A percentile compares a stretch with the other conserved stretches of the same genome.
Conservation (phyloP, 768 basidiomycete genomes). For the Pluteus cervinus region DNA sequence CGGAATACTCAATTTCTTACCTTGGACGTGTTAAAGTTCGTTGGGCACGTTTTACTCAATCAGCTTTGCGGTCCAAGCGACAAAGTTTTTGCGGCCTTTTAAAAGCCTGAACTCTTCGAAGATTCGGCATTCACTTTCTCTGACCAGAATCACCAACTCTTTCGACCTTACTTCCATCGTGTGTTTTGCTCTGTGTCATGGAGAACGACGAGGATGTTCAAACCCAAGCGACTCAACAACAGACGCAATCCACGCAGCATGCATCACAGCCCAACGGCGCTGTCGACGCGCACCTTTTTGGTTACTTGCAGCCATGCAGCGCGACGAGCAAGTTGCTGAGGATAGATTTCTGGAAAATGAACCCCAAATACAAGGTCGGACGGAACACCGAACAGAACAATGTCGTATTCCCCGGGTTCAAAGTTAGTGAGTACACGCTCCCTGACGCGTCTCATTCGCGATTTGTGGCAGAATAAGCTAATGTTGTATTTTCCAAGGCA, state of each 20-base stretch:
- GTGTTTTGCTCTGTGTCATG: no score
- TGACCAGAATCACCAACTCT: no score
- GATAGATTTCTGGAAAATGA: slow-evolving; percentile 56
- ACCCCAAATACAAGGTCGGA: slow-evolving; percentile 47
- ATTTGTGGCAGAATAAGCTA: no score
- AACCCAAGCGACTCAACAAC: slow-evolving; percentile 25
- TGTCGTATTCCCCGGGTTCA: slow-evolving; percentile 60
- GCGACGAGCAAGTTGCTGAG: slow-evolving; percentile 39
- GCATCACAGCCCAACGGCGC: slow-evolving; percentile 27
- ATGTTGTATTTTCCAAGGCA: slow-evolving; percentile 31
- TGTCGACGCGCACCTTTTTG: slow-evolving; percentile 53
- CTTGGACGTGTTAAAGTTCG: no score
- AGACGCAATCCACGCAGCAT: slow-evolving; percentile 41
- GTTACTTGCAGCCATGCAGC: slow-evolving; percentile 63
- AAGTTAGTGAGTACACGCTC: slow-evolving; percentile 57
- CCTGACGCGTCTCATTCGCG: slow-evolving; percentile 2
- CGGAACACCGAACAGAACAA: slow-evolving; percentile 42
- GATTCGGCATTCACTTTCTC: no score
- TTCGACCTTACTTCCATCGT: no score
- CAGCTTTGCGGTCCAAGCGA: no score
- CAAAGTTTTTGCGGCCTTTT: no score
- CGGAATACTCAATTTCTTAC: no score
- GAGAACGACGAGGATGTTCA: slow-evolving; percentile 14
- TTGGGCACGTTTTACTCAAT: no score
- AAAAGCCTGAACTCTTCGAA: no score